Base-by-base conservation (phyloP, 306 rosid species). In the Hylodesmum podocarpum region DNA sequence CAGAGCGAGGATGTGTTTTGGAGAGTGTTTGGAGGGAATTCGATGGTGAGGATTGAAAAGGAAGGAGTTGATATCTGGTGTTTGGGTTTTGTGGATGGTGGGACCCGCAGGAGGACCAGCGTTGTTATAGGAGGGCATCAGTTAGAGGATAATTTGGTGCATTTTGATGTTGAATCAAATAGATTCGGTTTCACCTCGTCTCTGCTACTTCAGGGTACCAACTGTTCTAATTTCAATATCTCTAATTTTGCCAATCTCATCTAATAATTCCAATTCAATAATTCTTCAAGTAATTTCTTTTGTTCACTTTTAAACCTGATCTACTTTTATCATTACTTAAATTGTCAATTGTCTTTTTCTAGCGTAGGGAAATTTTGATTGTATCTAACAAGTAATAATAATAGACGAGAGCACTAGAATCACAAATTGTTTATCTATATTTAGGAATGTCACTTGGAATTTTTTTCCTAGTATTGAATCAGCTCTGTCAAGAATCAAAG, bases 91-190 rank as follows among this genome's bases (percentile, higher is more conserved):
- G 80, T 85, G 66, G 84, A 88, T 19, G 96, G 91, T 14, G 96
- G 89, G 49, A 51, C 39, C 4, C 51, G 36, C 3, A 44, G 90
- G 33, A 80, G 78, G 54, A 80, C 89, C 1, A 41, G 86, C 9
- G 53, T 91, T 4, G 89, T 86, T 72, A 89, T 91, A 29, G 96
- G 97, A 7, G 94, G 92, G 37, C 71, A 84, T 74, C 94, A 91
- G 44, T 5, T 89, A 82, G 92, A 87, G 81, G 81, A 91, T 70
- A 84, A 84, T 83, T 76, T 89, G 8, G 53, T 91, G 31, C 88
- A 87, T 78, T 88, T 91, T 36, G 96, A 91, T 79, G 67, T 91
- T 41, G 86, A 86, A 5, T 41, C 72, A 0, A 78, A 79, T 0
- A 70, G 80, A 73, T 62, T 91, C 2, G 93, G 96, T 5, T 91